Percentiles rank a stretch among this genome's conserved stretches.
Conservation (phyloP, 495 filamentous ascomycete genomes). For the Elaphomyces granulatus region DNA sequence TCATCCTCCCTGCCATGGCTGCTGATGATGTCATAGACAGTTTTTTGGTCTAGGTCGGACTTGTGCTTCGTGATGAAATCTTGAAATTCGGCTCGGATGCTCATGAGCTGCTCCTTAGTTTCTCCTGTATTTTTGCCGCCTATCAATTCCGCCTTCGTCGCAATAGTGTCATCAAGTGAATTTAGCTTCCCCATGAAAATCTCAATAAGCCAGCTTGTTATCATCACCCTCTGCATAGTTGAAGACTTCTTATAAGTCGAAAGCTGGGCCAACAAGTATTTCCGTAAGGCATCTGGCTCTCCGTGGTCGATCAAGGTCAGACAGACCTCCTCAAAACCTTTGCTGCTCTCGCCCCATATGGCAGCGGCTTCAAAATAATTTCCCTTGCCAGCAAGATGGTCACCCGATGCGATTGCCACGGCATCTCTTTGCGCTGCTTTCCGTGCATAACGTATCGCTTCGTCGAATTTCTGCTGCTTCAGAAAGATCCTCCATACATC, state of each 20-base stretch:
- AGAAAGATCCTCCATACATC: constrained; percentile 93
- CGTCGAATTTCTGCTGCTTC: constrained; percentile 69
- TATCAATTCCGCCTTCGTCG: constrained; percentile 72
- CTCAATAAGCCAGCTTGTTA: constrained; percentile 89
- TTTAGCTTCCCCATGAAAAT: constrained; percentile 97
- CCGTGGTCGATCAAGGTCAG: constrained; percentile 77
- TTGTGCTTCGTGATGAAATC: constrained; percentile 77
- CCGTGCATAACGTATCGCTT: constrained; percentile 68
- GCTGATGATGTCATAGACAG: constrained; percentile 88
- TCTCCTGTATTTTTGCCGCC: constrained; percentile 54
- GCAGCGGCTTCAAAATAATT: constrained; percentile 71
- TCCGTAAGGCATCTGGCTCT: constrained; percentile 81
- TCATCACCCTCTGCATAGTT: constrained; percentile 88
- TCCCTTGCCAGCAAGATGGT: constrained; percentile 67
- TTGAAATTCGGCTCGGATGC: constrained; percentile 63
- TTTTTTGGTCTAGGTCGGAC: constrained; percentile 73
- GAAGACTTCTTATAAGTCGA: constrained; percentile 65
- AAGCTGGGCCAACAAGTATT: constrained; percentile 78
- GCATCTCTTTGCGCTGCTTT: constrained; percentile 65
- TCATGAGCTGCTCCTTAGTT: constrained; percentile 54
- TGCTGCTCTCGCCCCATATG: constrained; percentile 88
- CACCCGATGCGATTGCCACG: constrained; percentile 78
- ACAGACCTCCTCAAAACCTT: constrained; percentile 91
- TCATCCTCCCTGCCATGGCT: constrained; percentile 91
- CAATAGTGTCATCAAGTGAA: constrained; percentile 82